phyloP scores from a whole-genome alignment of 2,329 filamentous ascomycete genomes.

The Zymoseptoria pseudotritici region DNA sequence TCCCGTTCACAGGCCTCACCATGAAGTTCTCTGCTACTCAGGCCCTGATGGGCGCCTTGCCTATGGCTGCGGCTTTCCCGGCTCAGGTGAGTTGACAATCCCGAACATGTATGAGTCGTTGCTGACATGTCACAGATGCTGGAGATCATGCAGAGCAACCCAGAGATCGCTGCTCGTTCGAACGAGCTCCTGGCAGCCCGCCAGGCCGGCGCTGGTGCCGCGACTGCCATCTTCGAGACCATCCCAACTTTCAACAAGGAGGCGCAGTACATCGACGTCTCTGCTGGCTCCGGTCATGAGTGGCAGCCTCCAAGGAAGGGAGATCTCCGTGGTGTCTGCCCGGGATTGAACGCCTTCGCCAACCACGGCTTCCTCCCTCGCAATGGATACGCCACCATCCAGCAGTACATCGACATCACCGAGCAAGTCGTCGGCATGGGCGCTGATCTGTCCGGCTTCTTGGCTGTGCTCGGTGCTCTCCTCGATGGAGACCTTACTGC shows the following conservation, averaged over 20 bases:
- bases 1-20: not conserved
- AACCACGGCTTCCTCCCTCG: constrained; percentile 25
- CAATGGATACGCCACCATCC: constrained; percentile 27
- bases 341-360: constrained; percentile 26
- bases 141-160: constrained; percentile 9
- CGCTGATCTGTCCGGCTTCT: constrained; percentile 24
- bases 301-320: constrained; percentile 22
- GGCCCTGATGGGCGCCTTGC: not conserved
- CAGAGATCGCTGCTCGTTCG: constrained; percentile 8
- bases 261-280: constrained; percentile 23
- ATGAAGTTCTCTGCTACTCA: constrained; percentile 10
- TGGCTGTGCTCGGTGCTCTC: constrained; percentile 28
- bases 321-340: constrained; percentile 29
- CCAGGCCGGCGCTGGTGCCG: constrained; percentile 18
- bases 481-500: constrained; percentile 25
- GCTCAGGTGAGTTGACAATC: not conserved
- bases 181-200: constrained; percentile 7
- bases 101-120: not conserved
- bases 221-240: constrained; percentile 19
- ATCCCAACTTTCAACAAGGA: constrained; percentile 25
- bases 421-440: constrained; percentile 30
- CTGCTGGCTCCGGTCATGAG: constrained; percentile 19
- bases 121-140: constrained; percentile 1
- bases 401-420: constrained; percentile 25
- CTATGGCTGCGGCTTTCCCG: constrained; percentile 12